Conservation (phyloP, 345 rosid genomes). For the Salix dunnii region DNA sequence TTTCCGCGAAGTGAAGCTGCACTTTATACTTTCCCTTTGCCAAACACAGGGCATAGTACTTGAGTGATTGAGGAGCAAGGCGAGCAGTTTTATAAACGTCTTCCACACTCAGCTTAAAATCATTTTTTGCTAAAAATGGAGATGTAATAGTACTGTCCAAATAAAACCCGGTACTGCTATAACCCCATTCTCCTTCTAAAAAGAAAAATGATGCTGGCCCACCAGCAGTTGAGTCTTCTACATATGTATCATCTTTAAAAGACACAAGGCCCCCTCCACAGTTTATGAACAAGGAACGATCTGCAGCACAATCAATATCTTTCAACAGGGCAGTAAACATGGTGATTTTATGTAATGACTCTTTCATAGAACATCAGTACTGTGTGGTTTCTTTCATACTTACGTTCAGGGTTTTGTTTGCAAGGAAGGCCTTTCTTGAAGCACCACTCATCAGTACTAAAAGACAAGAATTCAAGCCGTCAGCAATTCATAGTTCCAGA, state of each 20-base stretch:
- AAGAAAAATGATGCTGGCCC: constrained; percentile 42
- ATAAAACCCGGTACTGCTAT: constrained; percentile 65
- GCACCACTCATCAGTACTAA: constrained; percentile 39
- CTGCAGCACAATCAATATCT: constrained; percentile 31
- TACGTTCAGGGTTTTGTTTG: constrained; percentile 35
- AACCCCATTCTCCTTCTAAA: constrained; percentile 48
- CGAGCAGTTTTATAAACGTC: constrained; percentile 57
- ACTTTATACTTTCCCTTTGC: constrained; percentile 52
- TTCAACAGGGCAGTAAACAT: neutral
- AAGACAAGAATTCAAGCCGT: neutral
- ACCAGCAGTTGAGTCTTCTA: constrained; percentile 31
- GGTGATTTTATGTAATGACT: neutral
- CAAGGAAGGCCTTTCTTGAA: constrained; percentile 66
- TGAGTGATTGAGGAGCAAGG: constrained; percentile 66
- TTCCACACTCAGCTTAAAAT: constrained; percentile 28
- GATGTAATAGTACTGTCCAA: constrained; percentile 28
- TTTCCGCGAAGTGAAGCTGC: constrained; percentile 80
- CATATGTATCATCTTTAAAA: constrained; percentile 33
- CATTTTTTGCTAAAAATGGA: constrained; percentile 20
- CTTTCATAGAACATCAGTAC: neutral
- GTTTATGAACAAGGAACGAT: constrained; percentile 64
- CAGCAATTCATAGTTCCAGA: neutral
- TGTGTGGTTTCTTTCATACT: constrained; percentile 6
- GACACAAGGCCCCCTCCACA: constrained; percentile 48
- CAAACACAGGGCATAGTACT: constrained; percentile 78